Evolutionary conservation across 1,284 basidiomycete species (phyloP).

Genomic region (Rhodotorula mucilaginosa): DNA sequence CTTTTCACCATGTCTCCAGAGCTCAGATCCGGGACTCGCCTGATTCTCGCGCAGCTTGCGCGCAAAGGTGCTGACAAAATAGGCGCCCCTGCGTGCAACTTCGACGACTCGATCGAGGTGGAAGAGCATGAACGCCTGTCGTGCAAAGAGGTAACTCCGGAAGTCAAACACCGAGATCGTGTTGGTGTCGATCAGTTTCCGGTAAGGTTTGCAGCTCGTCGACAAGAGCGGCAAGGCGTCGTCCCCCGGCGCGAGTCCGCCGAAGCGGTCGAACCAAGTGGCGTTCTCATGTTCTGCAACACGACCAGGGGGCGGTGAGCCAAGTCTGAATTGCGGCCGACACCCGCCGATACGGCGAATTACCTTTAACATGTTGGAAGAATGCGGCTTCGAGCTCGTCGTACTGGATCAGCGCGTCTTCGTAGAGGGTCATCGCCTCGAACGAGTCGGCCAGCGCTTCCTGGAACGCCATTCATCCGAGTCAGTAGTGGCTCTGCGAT

Average conservation of each 20-base stretch:
- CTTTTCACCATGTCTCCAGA: too few relatives aligned
- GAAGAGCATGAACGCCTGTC: slow-evolving; percentile 76
- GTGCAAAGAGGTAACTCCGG: slow-evolving; percentile 82
- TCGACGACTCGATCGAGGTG: slow-evolving; percentile 67
- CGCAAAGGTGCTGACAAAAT: slow-evolving; percentile 79
- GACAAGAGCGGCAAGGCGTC: slow-evolving; percentile 81
- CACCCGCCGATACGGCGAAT: too few relatives aligned
- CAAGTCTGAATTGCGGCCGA: neutral
- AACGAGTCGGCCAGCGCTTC: slow-evolving; percentile 91
- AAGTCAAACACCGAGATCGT: slow-evolving; percentile 93
- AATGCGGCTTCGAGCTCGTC: slow-evolving; percentile 88
- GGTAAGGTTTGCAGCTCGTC: slow-evolving; percentile 75
- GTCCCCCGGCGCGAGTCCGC: slow-evolving; percentile 61
- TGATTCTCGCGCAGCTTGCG: slow-evolving; percentile 69
- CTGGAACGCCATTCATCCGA: slow-evolving; percentile 51
- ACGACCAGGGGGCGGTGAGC: neutral
- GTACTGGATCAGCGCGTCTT: slow-evolving; percentile 85
- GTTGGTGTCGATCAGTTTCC: slow-evolving; percentile 83
- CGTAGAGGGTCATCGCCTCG: slow-evolving; percentile 81
- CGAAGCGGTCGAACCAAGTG: slow-evolving; percentile 83
- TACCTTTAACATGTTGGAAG: slow-evolving; percentile 58
- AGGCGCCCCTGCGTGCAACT: slow-evolving; percentile 63
- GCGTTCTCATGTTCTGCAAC: slow-evolving; percentile 67
- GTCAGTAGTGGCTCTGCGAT: too few relatives aligned
- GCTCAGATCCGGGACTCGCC: slow-evolving; percentile 53